Base-by-base conservation (phyloP, 2,329 filamentous ascomycete genomes). In the Colletotrichum navitas region DNA sequence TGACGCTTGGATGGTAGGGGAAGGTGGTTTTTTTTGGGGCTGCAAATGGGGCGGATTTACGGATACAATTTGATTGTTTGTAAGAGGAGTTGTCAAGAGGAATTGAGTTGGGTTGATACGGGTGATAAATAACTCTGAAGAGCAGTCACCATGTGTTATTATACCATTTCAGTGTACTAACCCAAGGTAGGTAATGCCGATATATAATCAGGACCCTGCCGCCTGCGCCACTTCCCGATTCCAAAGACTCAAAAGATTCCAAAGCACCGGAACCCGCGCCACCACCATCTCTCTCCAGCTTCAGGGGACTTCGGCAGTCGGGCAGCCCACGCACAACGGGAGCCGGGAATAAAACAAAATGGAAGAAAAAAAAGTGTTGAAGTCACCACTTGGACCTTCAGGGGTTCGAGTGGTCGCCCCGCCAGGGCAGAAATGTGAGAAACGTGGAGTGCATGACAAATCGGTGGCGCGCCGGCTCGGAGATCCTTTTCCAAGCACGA, bases 361-460 rank as follows among this genome's bases (percentile, higher is more conserved):
- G 18, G 24, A 26, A 52, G 4, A 36, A 41, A 36, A 56, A 66
- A 61, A 70, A 66, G 49, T 70, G 55, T 56, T 66, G 63, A 66
- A 70, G 68, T 70, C 68, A 70, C 56, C 68, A 70, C 56, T 55
- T 55, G 32, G 36, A 16, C 32, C 32, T 26, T 39, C 41, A 45
- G 58, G 58, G 58, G 32, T 16, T 16, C 41, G 24, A 10, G 45
- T 45, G 64, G 58, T 59, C 12, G 3, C 24, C 24, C 24, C 56
- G 14, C 56, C 36, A 7, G 52, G 16, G 32, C 43, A 24, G 29
- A 54, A 29, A n/a, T n/a, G n/a, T n/a, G n/a, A n/a, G n/a, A n/a
- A 54, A 67, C 63, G n/a, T 70, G 56, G 67, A 66, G 63, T 70
- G 49, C 67, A 70, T 70, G 68, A 70, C 68, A 67, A 67, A 70